A percentile compares a stretch with the other conserved stretches of the same genome.
phyloP scores from a whole-genome alignment of 768 basidiomycete species.

The Russula virescens region DNA sequence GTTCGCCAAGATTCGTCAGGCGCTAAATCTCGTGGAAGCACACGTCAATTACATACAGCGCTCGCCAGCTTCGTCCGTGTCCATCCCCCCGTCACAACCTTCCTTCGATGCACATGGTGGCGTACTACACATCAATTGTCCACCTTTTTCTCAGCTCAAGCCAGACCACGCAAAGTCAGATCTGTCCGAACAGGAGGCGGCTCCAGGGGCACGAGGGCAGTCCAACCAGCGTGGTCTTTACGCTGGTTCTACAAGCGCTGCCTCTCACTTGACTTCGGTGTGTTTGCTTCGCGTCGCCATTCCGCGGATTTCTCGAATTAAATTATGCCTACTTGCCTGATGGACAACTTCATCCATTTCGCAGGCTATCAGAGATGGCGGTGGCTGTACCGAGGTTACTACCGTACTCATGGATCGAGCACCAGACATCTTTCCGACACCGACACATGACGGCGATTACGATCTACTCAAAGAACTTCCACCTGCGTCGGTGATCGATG shows the following conservation, averaged over 20 bases:
- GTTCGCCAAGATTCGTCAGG: slow-evolving; percentile 62
- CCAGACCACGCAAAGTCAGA: slow-evolving; percentile 6
- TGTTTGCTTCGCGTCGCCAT: slow-evolving; percentile 25
- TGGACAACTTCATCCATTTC: slow-evolving; percentile 21
- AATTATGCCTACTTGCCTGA: neutral
- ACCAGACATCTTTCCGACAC: slow-evolving; percentile 40
- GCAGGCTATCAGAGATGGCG: slow-evolving; percentile 31
- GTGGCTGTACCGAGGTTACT: neutral
- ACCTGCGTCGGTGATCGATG: slow-evolving; percentile 60
- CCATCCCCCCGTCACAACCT: slow-evolving; percentile 24
- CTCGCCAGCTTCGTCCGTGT: slow-evolving; percentile 15
- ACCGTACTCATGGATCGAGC: slow-evolving; percentile 26
- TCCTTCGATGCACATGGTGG: slow-evolving; percentile 24
- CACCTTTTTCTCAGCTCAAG: neutral
- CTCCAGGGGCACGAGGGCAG: slow-evolving; percentile 62
- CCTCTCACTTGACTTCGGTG: slow-evolving; percentile 62
- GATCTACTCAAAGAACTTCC: slow-evolving; percentile 68
- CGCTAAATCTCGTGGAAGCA: slow-evolving; percentile 59
- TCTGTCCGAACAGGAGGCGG: slow-evolving; percentile 45
- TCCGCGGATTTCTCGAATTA: neutral
- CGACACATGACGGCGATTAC: slow-evolving; percentile 56
- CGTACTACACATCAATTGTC: slow-evolving; percentile 30
- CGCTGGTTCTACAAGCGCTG: slow-evolving; percentile 73
- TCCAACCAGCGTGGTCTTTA: slow-evolving; percentile 66
- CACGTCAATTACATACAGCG: slow-evolving; percentile 39